Conservation (phyloP, 768 basidiomycete genomes). For the Tricholoma terreum region DNA sequence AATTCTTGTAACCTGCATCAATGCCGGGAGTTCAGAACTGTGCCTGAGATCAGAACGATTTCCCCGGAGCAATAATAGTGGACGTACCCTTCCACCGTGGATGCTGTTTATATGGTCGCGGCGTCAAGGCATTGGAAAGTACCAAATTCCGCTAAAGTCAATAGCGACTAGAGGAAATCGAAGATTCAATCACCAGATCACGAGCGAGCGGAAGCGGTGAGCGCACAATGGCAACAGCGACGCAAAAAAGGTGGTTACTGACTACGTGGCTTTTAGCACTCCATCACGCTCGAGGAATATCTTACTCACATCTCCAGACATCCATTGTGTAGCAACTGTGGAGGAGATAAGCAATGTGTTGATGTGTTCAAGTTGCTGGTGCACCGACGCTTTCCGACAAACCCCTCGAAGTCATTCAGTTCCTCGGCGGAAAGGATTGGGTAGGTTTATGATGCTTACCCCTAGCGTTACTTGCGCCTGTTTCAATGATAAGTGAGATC, state of each 20-base stretch:
- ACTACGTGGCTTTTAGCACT: constrained; percentile 32
- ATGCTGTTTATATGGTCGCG: constrained; percentile 28
- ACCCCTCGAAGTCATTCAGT: constrained; percentile 26
- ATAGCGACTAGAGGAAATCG: not conserved
- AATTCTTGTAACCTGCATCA: constrained; percentile 33
- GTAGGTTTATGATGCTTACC: not conserved
- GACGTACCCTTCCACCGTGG: constrained; percentile 42
- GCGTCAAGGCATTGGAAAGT: not conserved
- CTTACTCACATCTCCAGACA: constrained; percentile 55
- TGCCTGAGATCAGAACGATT: not conserved
- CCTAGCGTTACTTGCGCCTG: constrained; percentile 9
- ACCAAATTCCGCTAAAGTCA: not conserved
- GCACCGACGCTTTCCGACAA: constrained; percentile 47
- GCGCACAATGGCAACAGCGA: constrained; percentile 47
- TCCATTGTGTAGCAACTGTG: constrained; percentile 39
- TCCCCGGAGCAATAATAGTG: not conserved
- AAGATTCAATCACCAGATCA: not conserved
- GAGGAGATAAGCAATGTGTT: not conserved
- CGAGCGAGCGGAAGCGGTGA: not conserved
- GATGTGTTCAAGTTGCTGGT: not conserved
- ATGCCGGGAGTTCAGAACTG: constrained; percentile 34
- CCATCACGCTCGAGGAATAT: not conserved
- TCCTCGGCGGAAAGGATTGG: not conserved
- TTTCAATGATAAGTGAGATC: not conserved
- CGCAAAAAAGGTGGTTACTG: constrained; percentile 46